These are phyloP conservation scores for Westerdykella ornata DNA, from an alignment of 2,329 filamentous ascomycete genomes.

Conservation along the genomic window DNA sequence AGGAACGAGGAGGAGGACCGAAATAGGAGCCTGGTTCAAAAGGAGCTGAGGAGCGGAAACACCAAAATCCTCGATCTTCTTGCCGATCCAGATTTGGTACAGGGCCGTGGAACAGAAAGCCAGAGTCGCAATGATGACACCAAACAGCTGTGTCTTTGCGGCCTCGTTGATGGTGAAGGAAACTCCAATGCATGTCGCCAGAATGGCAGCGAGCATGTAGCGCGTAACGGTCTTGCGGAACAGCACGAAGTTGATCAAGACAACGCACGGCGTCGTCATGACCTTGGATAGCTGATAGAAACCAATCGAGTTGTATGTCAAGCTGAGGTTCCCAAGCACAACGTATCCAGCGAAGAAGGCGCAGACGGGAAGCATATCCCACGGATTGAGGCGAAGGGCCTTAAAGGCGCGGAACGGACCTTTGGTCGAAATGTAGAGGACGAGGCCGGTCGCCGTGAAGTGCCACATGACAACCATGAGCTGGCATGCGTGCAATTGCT, in stretches of 20 bases:
- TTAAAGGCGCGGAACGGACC: conserved; percentile 42
- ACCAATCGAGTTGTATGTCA: conserved; percentile 44
- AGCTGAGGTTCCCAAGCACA: conserved; percentile 42
- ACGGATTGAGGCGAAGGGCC: conserved; percentile 39
- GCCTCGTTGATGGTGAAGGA: conserved; percentile 40
- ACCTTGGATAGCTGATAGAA: conserved; percentile 47
- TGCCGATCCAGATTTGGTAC: conserved; percentile 46
- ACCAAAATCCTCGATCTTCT: conserved; percentile 44
- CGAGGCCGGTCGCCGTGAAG: conserved; percentile 41
- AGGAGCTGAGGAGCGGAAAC: conserved; percentile 42
- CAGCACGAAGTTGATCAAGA: conserved; percentile 41
- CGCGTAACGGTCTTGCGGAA: conserved; percentile 40
- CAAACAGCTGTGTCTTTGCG: conserved; percentile 37
- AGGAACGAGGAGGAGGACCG: conserved; percentile 40
- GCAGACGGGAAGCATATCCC: conserved; percentile 43
- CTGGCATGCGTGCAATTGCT: conserved; percentile 41
- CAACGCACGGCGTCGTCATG: conserved; percentile 45
- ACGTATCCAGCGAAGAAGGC: conserved; percentile 44
- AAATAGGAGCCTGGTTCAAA: conserved; percentile 43
- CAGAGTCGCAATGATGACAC: conserved; percentile 39
- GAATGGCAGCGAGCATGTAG: conserved; percentile 39
- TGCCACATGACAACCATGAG: conserved; percentile 46
- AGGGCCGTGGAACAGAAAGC: conserved; percentile 43
- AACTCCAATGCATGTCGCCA: conserved; percentile 41
- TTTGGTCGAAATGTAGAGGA: conserved; percentile 40